phyloP scores from a whole-genome alignment of 2,329 filamentous ascomycete genomes.

The Hypoxylon sp. region DNA sequence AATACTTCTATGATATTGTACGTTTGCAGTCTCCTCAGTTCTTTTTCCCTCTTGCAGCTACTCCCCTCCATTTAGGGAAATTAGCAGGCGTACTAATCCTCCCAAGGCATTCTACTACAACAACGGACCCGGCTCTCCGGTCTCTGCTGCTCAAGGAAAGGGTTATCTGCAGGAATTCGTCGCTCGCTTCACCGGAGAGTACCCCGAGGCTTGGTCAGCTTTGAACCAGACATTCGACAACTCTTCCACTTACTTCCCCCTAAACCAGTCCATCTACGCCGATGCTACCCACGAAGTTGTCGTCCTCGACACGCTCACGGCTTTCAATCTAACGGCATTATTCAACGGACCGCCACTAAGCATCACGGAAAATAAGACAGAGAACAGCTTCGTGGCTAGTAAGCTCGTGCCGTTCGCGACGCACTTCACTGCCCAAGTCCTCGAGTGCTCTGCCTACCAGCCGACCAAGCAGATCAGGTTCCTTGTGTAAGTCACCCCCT shows the following conservation, averaged over 20 bases:
- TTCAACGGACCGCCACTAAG: slow-evolving; percentile 52
- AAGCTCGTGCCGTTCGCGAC: slow-evolving; percentile 55
- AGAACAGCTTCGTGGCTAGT: slow-evolving; percentile 53
- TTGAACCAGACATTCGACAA: slow-evolving; percentile 58
- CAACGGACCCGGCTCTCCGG: slow-evolving; percentile 54
- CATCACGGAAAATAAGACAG: slow-evolving; percentile 36
- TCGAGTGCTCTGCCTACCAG: slow-evolving; percentile 53
- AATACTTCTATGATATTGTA: slow-evolving; percentile 61
- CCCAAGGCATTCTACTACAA: slow-evolving; percentile 53
- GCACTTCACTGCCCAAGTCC: slow-evolving; percentile 54
- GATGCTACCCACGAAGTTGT: slow-evolving; percentile 62
- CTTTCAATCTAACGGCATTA: slow-evolving; percentile 54
- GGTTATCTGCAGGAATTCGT: slow-evolving; percentile 55
- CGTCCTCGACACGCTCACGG: slow-evolving; percentile 52
- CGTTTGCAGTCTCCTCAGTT: slow-evolving; percentile 36
- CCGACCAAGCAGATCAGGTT: slow-evolving; percentile 55
- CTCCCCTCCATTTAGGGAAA: slow-evolving; percentile 20
- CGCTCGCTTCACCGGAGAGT: slow-evolving; percentile 52
- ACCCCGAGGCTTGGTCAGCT: slow-evolving; percentile 50
- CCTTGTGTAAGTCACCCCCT: slow-evolving; percentile 50
- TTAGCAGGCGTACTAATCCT: slow-evolving; percentile 3
- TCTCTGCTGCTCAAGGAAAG: slow-evolving; percentile 54
- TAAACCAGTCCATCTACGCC: slow-evolving; percentile 60
- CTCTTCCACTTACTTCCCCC: slow-evolving; percentile 59
- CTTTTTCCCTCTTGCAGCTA: slow-evolving; percentile 48